These are phyloP conservation scores for Gregarina niphandrodes DNA, from an alignment of 169 alveolate genomes.

Conservation along the genomic window DNA sequence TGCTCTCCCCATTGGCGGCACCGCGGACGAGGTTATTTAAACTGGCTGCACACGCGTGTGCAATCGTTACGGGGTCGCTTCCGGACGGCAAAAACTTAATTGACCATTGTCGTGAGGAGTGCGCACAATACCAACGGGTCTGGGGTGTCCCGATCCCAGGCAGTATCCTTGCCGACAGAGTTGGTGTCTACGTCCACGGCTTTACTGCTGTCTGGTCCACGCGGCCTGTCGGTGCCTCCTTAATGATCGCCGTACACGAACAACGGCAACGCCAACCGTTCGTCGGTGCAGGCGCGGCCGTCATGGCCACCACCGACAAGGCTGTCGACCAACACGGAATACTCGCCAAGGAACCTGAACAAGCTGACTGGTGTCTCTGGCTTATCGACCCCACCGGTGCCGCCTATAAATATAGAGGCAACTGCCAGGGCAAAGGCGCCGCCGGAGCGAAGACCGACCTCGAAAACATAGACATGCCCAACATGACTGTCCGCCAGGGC, in stretches of 20 bases:
- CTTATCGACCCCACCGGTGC: not conserved
- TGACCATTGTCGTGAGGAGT: slow-evolving; percentile 60
- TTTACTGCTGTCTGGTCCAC: slow-evolving; percentile 59
- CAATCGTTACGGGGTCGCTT: slow-evolving; percentile 57
- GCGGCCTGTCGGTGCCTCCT: slow-evolving; percentile 67
- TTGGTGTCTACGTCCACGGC: slow-evolving; percentile 61
- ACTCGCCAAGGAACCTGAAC: too few relatives aligned
- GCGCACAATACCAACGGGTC: slow-evolving; percentile 41
- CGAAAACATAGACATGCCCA: slow-evolving; percentile 39
- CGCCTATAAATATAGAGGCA: slow-evolving; percentile 56
- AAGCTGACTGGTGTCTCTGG: too few relatives aligned
- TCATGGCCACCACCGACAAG: too few relatives aligned
- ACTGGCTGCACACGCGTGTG: slow-evolving; percentile 44
- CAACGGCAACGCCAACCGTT: too few relatives aligned
- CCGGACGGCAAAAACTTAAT: slow-evolving; percentile 73
- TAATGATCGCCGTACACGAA: not conserved
- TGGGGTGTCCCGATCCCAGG: slow-evolving; percentile 64
- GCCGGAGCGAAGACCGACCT: slow-evolving; percentile 67
- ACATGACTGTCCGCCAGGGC: slow-evolving; percentile 18
- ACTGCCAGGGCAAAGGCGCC: slow-evolving; percentile 74
- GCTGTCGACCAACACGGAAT: too few relatives aligned
- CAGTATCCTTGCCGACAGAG: slow-evolving; percentile 63
- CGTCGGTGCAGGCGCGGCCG: too few relatives aligned
- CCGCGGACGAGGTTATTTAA: slow-evolving; percentile 57
- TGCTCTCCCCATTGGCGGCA: slow-evolving; percentile 32